Base-by-base conservation (phyloP, 1,284 basidiomycete species). In the Ustilago loliicola region DNA sequence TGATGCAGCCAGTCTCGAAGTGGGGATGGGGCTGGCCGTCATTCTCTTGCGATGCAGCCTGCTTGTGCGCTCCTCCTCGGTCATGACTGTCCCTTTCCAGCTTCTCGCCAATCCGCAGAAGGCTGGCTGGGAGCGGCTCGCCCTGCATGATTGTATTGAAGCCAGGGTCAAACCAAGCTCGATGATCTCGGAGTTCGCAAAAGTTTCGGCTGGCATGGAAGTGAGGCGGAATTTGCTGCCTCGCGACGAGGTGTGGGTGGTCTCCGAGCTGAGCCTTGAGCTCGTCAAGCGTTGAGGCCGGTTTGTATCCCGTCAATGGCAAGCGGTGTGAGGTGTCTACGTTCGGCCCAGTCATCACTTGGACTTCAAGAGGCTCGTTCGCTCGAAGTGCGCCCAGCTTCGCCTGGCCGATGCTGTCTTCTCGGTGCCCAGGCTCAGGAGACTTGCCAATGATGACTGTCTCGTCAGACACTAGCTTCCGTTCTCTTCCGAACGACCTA, bases 181-280 rank as follows among this genome's bases (percentile, higher is more conserved):
- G 48, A 27, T 21, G 38, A 21, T n/a, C 9, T 48, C 21, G 7
- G 21, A 10, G n/a, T 10, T 48, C 23, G 15, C 23, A 9, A 10
- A 15, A 7, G 15, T 48, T n/a, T 25, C 23, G 21, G 11, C 23
- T 11, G 8, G 45, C 45, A 21, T 21, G 45, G 21, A 25, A 23
- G 7, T 10, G n/a, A 7, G 21, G 10, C 17, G 27, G 17, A 27
- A 27, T 5, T 13, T 30, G 3, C 7, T 25, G 61, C 5, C n/a
- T 23, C 30, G 21, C 23, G 1, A 29, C n/a, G 17, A 34, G 27
- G 19, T 19, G n/a, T 5, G 21, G 17, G 5, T 34, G 47, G 5
- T 72, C 69, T 0, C 64, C 55, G 11, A 72, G 63, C 29, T 66
- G 64, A 27, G 69, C 69, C 21, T 59, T 66, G 59, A 72, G 57